Percentiles rank a stretch among this genome's conserved stretches.
Conservation (phyloP, 163 green algal genomes). For the Scenedesmus sp. region DNA sequence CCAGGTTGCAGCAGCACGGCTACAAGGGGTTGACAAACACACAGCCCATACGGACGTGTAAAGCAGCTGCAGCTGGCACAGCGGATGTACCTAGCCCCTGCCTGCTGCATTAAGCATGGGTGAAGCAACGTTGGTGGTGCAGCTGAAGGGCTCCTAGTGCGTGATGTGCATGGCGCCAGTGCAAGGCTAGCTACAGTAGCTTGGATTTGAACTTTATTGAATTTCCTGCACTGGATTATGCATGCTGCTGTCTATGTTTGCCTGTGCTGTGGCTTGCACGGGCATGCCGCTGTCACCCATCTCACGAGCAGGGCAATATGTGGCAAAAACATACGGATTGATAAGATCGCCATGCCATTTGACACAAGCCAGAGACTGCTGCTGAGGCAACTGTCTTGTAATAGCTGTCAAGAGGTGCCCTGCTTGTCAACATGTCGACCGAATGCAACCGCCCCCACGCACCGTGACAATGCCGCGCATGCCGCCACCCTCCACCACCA, state of each 20-base stretch:
- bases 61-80: not conserved
- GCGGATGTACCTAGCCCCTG: not conserved
- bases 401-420: not conserved
- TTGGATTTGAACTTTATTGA: too few relatives aligned
- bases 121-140: not conserved
- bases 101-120: not conserved
- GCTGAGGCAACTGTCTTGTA: not conserved
- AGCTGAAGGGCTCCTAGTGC: not conserved
- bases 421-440: not conserved
- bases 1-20: not conserved
- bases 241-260: too few relatives aligned
- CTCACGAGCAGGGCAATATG: too few relatives aligned
- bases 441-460: conserved; percentile 24
- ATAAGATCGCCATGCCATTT: too few relatives aligned
- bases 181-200: not conserved
- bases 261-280: too few relatives aligned
- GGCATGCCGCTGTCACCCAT: too few relatives aligned
- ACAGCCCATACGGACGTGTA: too few relatives aligned
- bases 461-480: conserved; percentile 81
- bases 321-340: too few relatives aligned
- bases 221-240: too few relatives aligned
- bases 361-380: too few relatives aligned
- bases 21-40: not conserved
- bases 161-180: not conserved
- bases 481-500: conserved; percentile 91